These are phyloP conservation scores for Coemansia sp. DNA, from an alignment of 192 early-diverging fungal genomes.

Conservation along the genomic window DNA sequence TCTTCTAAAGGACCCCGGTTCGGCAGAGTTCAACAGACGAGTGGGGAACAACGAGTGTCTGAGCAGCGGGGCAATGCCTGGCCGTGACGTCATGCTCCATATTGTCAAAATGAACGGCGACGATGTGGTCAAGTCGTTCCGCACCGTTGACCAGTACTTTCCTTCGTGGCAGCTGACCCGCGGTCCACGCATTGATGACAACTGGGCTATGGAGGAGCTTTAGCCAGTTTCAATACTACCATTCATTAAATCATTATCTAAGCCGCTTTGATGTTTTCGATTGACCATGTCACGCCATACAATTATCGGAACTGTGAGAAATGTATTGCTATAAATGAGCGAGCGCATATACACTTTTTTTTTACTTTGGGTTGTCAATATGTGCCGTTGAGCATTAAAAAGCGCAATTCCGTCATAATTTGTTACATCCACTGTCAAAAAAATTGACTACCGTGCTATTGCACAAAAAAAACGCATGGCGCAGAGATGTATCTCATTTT, in stretches of 20 bases:
- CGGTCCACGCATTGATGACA: conserved; percentile 20
- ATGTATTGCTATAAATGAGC: neutral
- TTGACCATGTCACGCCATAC: no score
- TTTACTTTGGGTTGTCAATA: neutral
- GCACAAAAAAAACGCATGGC: neutral
- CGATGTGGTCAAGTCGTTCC: conserved; percentile 11
- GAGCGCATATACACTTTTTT: neutral
- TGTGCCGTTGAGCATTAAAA: neutral
- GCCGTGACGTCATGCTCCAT: conserved; percentile 23
- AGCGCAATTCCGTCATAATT: neutral
- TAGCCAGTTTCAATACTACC: no score
- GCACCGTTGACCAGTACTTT: conserved; percentile 37
- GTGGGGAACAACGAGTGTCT: conserved; percentile 8
- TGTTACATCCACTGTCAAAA: neutral
- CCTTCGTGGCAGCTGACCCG: conserved; percentile 29
- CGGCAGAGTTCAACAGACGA: conserved; percentile 5
- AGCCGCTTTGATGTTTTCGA: no score
- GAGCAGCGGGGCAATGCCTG: conserved; percentile 20
- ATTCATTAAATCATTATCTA: neutral
- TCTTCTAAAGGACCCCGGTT: conserved; percentile 4
- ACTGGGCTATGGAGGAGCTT: conserved; percentile 21
- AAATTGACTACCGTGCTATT: neutral
- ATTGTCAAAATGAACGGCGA: conserved; percentile 14
- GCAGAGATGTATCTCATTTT: neutral
- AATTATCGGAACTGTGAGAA: no score